These are phyloP conservation scores for Multifurca ochricompacta DNA, from an alignment of 768 basidiomycete species.

Conservation along the genomic window DNA sequence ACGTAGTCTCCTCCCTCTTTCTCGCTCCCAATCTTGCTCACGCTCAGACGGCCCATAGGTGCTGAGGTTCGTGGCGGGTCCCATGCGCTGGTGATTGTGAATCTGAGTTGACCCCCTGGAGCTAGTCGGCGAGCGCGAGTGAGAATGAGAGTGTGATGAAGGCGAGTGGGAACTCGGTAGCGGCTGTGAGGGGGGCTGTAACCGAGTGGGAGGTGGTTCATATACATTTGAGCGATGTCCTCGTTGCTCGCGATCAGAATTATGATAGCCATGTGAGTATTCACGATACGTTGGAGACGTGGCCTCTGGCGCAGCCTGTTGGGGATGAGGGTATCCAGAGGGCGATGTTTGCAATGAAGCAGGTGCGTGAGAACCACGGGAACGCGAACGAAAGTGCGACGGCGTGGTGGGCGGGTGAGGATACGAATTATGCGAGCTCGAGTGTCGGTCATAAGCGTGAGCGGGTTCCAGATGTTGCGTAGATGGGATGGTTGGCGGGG, in stretches of 20 bases:
- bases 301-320: constrained; percentile 18
- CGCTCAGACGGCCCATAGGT: constrained; percentile 36
- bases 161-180: constrained; percentile 17
- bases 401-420: background rate
- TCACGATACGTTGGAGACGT: constrained; percentile 18
- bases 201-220: background rate
- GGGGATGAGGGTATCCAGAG: constrained; percentile 13
- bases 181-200: constrained; percentile 10
- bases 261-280: constrained; percentile 7
- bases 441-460: constrained; percentile 12
- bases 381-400: constrained; percentile 10
- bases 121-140: constrained; percentile 36
- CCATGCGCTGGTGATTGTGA: constrained; percentile 62
- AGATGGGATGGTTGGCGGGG: constrained; percentile 25
- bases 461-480: constrained; percentile 16
- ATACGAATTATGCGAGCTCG: constrained; percentile 10
- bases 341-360: constrained; percentile 16
- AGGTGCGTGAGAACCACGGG: constrained; percentile 16
- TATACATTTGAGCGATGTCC: constrained; percentile 9
- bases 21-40: constrained; percentile 17
- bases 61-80: constrained; percentile 51
- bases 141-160: constrained; percentile 42
- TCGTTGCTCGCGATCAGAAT: constrained; percentile 11
- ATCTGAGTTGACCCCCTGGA: constrained; percentile 29
- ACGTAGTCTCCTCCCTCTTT: constrained; percentile 36